Base-by-base conservation (phyloP, 2,329 filamentous ascomycete species). In the Tolypocladium ophioglossoides region DNA sequence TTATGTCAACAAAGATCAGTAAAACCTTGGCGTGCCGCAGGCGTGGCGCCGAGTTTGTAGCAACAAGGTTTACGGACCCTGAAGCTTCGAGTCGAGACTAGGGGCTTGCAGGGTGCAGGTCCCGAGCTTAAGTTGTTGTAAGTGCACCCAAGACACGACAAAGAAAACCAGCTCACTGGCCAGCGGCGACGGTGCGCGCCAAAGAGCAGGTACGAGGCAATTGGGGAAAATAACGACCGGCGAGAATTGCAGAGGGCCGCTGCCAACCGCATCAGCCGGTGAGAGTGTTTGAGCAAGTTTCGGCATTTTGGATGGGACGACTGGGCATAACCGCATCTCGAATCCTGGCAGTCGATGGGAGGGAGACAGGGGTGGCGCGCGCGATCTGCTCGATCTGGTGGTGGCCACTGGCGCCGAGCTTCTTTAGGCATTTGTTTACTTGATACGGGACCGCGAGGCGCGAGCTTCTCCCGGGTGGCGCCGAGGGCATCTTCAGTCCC, bases 281-380 rank as follows among this genome's bases (percentile, higher is more conserved):
- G 57, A 56, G 57, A 48, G 52, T 38, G 35, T 56, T 59, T 59
- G 57, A 59, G 57, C 57, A 59, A 57, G 51, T 59, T 59, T 59
- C 18, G 18, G 18, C 27, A 2, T n/a, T 27, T 9, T 32, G 2
- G 10, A 32, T 32, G 44, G 27, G 18, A 20, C 44, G 24, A 46
- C 41, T 4, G 9, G 41, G 16, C 24, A 32, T 32, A 8, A 20
- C 27, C 3, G n/a, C n/a, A n/a, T n/a, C n/a, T n/a, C n/a, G n/a
- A n/a, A n/a, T n/a, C 40, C 14, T 41, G 4, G 39, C 39, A 14
- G 0, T 30, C 16, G 41, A 46, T 16, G 41, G 41, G 24, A 24
- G 24, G 14, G 27, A 2, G 16, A 47, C 44, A n/a, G 44, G 44
- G 44, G 16, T 47, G 44, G 44, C 9, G 41, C 38, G 24, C 27